phyloP scores from a whole-genome alignment of 495 filamentous ascomycete species.

The Xylaria sp. region DNA sequence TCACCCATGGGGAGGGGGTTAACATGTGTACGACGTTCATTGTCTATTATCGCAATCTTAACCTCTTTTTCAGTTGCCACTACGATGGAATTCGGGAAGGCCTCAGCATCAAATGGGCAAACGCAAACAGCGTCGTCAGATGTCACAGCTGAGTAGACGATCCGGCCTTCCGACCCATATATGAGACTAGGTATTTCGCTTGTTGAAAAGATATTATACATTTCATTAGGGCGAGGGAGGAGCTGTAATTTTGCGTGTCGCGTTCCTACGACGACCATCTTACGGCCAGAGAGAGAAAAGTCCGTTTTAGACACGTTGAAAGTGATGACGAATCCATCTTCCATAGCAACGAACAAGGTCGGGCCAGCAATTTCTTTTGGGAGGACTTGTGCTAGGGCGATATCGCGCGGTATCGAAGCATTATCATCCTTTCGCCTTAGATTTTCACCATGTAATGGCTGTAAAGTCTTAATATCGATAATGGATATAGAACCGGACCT shows the following conservation, averaged over 20 bases:
- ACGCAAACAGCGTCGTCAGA: constrained; percentile 82
- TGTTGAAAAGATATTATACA: constrained; percentile 88
- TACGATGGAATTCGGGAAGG: constrained; percentile 80
- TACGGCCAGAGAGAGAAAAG: constrained; percentile 70
- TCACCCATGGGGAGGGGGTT: constrained; percentile 78
- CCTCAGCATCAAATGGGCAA: constrained; percentile 80
- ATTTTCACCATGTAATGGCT: constrained; percentile 54
- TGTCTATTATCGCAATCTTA: constrained; percentile 83
- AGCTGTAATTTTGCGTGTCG: constrained; percentile 81
- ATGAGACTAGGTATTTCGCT: constrained; percentile 94
- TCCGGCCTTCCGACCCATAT: constrained; percentile 83
- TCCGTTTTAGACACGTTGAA: constrained; percentile 71
- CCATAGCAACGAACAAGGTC: constrained; percentile 90
- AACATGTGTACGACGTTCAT: constrained; percentile 84
- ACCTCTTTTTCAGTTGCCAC: constrained; percentile 79
- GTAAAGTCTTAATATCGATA: constrained; percentile 67
- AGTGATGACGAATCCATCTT: constrained; percentile 89
- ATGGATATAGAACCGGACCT: constrained; percentile 76
- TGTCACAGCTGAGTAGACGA: constrained; percentile 95
- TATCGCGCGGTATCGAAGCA: constrained; percentile 79
- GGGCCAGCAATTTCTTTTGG: constrained; percentile 57
- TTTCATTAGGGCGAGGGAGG: constrained; percentile 65
- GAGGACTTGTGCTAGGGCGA: constrained; percentile 78
- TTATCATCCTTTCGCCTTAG: constrained; percentile 65
- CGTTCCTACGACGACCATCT: constrained; percentile 84